Conservation (phyloP, 148 eudicot species). For the Cornus florida region DNA sequence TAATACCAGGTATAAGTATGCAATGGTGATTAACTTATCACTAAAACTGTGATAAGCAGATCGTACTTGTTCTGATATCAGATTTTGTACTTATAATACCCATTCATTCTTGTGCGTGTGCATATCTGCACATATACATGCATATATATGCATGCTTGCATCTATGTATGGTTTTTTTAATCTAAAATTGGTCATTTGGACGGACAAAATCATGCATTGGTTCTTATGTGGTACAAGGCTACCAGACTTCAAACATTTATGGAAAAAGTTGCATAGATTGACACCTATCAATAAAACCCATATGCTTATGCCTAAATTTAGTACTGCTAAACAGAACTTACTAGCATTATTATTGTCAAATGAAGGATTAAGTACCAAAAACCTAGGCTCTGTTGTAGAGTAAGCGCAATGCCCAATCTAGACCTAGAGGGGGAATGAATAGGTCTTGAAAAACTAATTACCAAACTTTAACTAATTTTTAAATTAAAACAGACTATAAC, state of each 20-base stretch:
- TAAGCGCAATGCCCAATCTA: no score
- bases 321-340: background rate
- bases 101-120: background rate
- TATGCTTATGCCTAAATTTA: background rate
- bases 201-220: background rate
- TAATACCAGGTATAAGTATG: conserved; percentile 78
- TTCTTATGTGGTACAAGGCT: background rate
- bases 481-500: no score
- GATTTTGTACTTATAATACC: background rate
- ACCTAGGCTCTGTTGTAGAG: no score
- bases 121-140: no score
- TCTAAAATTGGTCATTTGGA: background rate
- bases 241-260: background rate
- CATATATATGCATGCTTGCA: background rate
- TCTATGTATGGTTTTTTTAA: background rate
- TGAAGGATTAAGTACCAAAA: no score
- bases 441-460: no score
- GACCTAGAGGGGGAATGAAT: no score
- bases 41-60: background rate
- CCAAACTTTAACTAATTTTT: no score
- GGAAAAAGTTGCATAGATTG: background rate
- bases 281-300: background rate
- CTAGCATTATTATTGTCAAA: background rate
- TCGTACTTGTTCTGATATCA: background rate
- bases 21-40: background rate